phyloP scores from a whole-genome alignment of 805 yeast species.

The Kluyveromyces aestuarii region DNA sequence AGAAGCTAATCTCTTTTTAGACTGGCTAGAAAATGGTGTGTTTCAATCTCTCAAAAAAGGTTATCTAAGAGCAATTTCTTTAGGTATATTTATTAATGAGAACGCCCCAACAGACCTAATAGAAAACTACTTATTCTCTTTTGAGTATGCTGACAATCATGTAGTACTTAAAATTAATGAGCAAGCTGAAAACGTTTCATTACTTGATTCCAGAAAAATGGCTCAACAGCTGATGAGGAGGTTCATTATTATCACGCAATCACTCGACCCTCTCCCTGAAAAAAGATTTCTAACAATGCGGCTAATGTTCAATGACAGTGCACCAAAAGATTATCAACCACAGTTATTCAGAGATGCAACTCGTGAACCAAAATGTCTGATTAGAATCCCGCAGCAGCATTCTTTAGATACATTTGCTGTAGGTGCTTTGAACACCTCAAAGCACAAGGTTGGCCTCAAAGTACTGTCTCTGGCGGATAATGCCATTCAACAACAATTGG shows the following conservation, averaged over 20 bases:
- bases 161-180: constrained; percentile 19
- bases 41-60: constrained; percentile 35
- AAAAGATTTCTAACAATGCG: constrained; percentile 40
- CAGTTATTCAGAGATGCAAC: constrained; percentile 38
- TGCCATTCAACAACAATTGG: background rate
- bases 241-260: constrained; percentile 45
- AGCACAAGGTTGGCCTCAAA: constrained; percentile 25
- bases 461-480: constrained; percentile 21
- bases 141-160: constrained; percentile 33
- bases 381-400: constrained; percentile 21
- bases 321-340: constrained; percentile 44
- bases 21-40: constrained; percentile 48
- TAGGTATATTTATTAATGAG: constrained; percentile 38
- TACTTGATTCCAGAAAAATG: constrained; percentile 34
- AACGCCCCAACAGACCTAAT: constrained; percentile 33
- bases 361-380: constrained; percentile 26
- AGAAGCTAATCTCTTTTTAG: constrained; percentile 40
- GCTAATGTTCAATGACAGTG: constrained; percentile 38
- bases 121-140: constrained; percentile 44
- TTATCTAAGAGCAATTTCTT: constrained; percentile 36
- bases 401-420: constrained; percentile 17
- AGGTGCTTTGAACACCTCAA: constrained; percentile 27
- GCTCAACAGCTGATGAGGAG: constrained; percentile 42
- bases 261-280: constrained; percentile 41
- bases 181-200: constrained; percentile 14